Percentiles rank a stretch among this genome's conserved stretches.
These are phyloP conservation scores for Pseudogymnoascus sp. DNA, from an alignment of 2,329 filamentous ascomycete genomes.

Conservation along the genomic window DNA sequence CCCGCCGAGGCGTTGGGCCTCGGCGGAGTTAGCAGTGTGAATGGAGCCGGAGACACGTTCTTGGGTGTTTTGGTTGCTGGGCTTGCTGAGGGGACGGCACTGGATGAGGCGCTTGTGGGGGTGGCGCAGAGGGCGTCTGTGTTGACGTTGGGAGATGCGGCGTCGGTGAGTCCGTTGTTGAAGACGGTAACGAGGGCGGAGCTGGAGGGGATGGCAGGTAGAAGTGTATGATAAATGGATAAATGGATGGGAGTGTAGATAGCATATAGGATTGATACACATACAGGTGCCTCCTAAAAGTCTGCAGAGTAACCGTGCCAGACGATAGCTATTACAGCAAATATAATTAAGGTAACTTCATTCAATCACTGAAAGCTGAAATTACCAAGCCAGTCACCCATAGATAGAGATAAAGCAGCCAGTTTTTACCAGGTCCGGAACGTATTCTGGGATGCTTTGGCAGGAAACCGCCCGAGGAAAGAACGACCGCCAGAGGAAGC, in stretches of 20 bases:
- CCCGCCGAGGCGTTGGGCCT: conserved; percentile 53
- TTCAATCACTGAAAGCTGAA: not conserved
- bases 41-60: conserved; percentile 91
- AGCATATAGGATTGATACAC: not conserved
- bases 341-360: not conserved
- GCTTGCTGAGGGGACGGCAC: conserved; percentile 44
- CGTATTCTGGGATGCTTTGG: too few species aligned
- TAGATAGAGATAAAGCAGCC: not conserved
- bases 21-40: conserved; percentile 74
- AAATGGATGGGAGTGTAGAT: not conserved
- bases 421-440: too few species aligned
- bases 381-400: not conserved
- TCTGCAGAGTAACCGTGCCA: not conserved
- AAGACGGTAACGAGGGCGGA: conserved; percentile 22
- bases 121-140: conserved; percentile 76
- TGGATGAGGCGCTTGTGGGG: conserved; percentile 56
- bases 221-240: not conserved
- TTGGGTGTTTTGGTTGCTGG: conserved; percentile 77
- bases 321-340: not conserved
- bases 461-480: too few species aligned
- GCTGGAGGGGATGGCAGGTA: conserved; percentile 14
- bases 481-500: too few species aligned
- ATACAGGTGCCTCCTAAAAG: not conserved
- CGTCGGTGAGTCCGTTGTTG: conserved; percentile 58
- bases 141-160: conserved; percentile 64